Conservation (phyloP, 805 yeast species). For the Saccharomyces eubayanus region DNA sequence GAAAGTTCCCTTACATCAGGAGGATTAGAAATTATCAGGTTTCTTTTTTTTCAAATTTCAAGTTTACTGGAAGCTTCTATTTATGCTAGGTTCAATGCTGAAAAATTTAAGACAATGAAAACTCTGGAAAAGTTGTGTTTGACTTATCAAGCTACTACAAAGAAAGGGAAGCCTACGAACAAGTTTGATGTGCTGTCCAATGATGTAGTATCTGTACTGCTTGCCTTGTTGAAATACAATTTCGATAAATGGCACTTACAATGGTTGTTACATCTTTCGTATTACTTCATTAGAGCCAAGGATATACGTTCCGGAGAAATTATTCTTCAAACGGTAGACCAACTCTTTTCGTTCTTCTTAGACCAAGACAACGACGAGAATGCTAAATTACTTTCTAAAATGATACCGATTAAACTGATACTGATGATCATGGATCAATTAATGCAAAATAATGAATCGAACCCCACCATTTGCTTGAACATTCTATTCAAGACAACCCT, state of each 20-base stretch:
- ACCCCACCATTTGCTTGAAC: slow-evolving; percentile 23
- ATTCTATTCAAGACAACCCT: slow-evolving; percentile 45
- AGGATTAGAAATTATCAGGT: slow-evolving; percentile 38
- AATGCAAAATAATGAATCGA: slow-evolving; percentile 15
- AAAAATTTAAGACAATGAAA: slow-evolving; percentile 46
- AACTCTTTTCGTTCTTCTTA: slow-evolving; percentile 31
- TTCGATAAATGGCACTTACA: slow-evolving; percentile 48
- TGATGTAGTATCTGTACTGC: slow-evolving; percentile 13
- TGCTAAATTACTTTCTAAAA: slow-evolving; percentile 38
- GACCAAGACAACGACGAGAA: slow-evolving; percentile 37
- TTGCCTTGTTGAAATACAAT: slow-evolving; percentile 37
- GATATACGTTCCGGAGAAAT: slow-evolving; percentile 22
- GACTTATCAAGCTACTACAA: slow-evolving; percentile 29
- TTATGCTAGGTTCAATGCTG: slow-evolving; percentile 42
- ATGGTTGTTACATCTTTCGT: slow-evolving; percentile 43
- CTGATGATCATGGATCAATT: slow-evolving; percentile 38
- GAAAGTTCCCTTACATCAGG: slow-evolving; percentile 1
- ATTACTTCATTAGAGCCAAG: slow-evolving; percentile 37
- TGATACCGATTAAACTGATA: slow-evolving; percentile 61
- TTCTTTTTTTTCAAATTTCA: slow-evolving; percentile 49
- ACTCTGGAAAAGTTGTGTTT: slow-evolving; percentile 31
- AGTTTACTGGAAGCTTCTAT: slow-evolving; percentile 47
- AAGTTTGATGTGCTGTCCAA: slow-evolving; percentile 33
- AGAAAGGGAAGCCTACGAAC: slow-evolving; percentile 31
- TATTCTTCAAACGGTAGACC: slow-evolving; percentile 27